Evolutionary conservation across 371 early-diverging fungal genomes (phyloP), one percentile per base, ranked within the genome.

Genomic region (Nematocida sp.): DNA sequence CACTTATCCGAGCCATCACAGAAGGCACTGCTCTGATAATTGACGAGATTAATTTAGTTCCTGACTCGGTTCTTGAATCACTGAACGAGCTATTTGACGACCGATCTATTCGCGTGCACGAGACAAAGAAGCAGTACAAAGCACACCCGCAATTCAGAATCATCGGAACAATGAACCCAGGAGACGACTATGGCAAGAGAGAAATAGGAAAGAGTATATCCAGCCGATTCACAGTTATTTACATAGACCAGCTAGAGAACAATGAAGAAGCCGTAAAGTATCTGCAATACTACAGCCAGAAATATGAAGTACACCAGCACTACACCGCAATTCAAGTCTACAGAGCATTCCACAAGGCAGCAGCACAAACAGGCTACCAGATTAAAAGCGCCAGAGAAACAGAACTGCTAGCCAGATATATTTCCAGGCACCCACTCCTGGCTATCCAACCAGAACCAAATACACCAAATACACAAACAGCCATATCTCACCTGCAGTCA

Each of bases 131-230:
- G n/a, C 88, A 89, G 48, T 84, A 92, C 47, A 81, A 79, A 52
- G 92, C 87, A 2, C 82, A 81, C 27, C 82, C 84, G 2, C 86
- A 86, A 2, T 96, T 97, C 86, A 87, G 88, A 61, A 92, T 98
- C 80, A 82, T 95, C 54, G 98, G 97, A n/a, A 96, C 98, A 1
- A 99, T 99, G 99, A 99, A 99, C 83, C 98, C 98, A 9, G 94
- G 96, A 63, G 95, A 93, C 58, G 97, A 97, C 82, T 94, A 92
- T 83, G 98, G 97, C 58, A 99, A 99, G 85, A 93, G 93, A 84
- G 99, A 97, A 82, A 86, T 99, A 13, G 91, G 92, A n/a, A 95
- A 96, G 37, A 98, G 98, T 1, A 86, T 99, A 53, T 88, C 95
- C 60, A 99, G 96, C 82, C 89, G 99, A 77, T 98, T 97, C 81